Evolutionary conservation across 2,329 filamentous ascomycete genomes (phyloP).

Genomic region (Trichoderma endophyticum): DNA sequence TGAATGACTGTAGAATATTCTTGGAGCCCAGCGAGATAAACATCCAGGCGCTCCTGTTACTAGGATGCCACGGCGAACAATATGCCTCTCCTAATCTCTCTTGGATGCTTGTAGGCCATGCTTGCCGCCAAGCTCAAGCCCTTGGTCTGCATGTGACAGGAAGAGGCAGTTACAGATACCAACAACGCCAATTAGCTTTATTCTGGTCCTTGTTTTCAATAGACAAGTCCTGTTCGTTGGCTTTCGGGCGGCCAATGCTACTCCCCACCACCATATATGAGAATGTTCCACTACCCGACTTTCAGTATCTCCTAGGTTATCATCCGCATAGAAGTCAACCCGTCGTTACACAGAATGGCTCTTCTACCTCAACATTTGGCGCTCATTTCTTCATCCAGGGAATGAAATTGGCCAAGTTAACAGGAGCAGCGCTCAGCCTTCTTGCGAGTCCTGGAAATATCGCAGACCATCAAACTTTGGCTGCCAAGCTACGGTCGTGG

Average conservation of each 20-base stretch:
- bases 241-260: slow-evolving; percentile 10
- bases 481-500: neutral
- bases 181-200: slow-evolving; percentile 2
- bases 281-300: neutral
- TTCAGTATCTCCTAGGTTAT: neutral
- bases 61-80: slow-evolving; percentile 5
- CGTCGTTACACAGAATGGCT: neutral
- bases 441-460: neutral
- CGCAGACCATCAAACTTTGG: neutral
- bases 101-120: slow-evolving; percentile 17
- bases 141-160: neutral
- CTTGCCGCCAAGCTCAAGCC: slow-evolving; percentile 12
- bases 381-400: neutral
- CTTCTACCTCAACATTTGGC: neutral
- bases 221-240: slow-evolving; percentile 15
- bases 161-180: neutral
- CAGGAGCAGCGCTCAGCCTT: neutral
- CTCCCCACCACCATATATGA: neutral
- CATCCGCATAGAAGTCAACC: neutral
- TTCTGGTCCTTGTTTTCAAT: slow-evolving; percentile 15
- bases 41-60: slow-evolving; percentile 6
- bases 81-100: slow-evolving; percentile 12
- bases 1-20: slow-evolving; percentile 8
- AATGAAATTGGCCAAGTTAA: neutral
- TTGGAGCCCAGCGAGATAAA: slow-evolving; percentile 13